A percentile compares a stretch with the other conserved stretches of the same genome.
Evolutionary conservation across 1,139 yeast species (phyloP).

Genomic region (Zygosaccharomyces sapae): DNA sequence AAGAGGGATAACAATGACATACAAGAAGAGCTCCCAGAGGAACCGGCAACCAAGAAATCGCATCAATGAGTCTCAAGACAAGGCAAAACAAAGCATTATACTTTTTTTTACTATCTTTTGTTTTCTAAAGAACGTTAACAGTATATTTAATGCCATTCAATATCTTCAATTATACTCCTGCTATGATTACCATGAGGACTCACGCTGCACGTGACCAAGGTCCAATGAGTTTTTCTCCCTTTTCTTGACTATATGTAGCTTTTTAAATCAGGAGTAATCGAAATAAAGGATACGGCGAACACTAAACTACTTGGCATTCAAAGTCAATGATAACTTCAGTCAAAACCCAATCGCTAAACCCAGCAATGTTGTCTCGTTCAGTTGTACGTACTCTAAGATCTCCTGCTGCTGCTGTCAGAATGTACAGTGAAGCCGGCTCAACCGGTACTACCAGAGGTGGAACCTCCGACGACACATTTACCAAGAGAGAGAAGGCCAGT

Average conservation of each 20-base stretch:
- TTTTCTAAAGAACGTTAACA: no score
- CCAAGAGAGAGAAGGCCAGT: slow-evolving; percentile 66
- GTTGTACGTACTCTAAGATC: slow-evolving; percentile 32
- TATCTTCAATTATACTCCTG: no score
- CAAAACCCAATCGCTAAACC: slow-evolving; percentile 8
- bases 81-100: no score
- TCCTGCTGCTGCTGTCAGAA: slow-evolving; percentile 39
- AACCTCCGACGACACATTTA: slow-evolving; percentile 49
- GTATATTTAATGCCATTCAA: no score
- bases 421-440: slow-evolving; percentile 46
- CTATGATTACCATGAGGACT: not conserved
- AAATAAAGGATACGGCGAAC: no score
- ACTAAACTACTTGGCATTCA: not conserved
- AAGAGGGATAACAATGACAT: slow-evolving; percentile 32
- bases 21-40: slow-evolving; percentile 13
- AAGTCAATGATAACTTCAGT: not conserved
- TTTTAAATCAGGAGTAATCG: not conserved
- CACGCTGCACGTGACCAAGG: slow-evolving; percentile 1
- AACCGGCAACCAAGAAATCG: slow-evolving; percentile 20
- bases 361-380: slow-evolving; percentile 30
- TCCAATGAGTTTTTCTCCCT: slow-evolving; percentile 3
- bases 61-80: slow-evolving; percentile 9
- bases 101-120: no score
- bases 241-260: not conserved
- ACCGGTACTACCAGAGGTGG: slow-evolving; percentile 51